A percentile compares a stretch with the other conserved stretches of the same genome.
These are phyloP conservation scores for Phylloporus arenicola DNA, from an alignment of 768 basidiomycete genomes.

Conservation along the genomic window DNA sequence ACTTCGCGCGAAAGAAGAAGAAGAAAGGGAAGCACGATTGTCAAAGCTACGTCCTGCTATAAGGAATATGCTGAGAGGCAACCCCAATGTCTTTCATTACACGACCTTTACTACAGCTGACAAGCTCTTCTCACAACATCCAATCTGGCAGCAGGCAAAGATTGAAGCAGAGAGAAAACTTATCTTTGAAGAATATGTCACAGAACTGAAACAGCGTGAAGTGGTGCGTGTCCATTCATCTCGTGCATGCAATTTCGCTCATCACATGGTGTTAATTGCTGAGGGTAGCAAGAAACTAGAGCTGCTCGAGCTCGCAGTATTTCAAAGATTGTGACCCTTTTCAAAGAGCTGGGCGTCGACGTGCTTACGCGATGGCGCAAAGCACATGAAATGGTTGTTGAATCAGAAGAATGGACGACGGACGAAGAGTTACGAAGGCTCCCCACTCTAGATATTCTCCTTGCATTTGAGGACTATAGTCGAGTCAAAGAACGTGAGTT, in stretches of 20 bases:
- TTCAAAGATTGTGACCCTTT: conserved; percentile 74
- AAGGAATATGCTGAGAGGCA: conserved; percentile 80
- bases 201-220: conserved; percentile 82
- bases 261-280: conserved; percentile 3
- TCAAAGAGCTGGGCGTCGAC: conserved; percentile 85
- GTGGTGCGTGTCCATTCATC: conserved; percentile 51
- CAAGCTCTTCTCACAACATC: conserved; percentile 77
- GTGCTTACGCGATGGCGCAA: conserved; percentile 91
- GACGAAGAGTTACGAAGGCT: conserved; percentile 77
- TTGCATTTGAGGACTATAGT: conserved; percentile 92
- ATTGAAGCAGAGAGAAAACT: conserved; percentile 80
- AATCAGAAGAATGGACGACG: conserved; percentile 71
- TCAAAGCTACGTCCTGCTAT: conserved; percentile 82
- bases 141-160: conserved; percentile 85
- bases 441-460: conserved; percentile 86
- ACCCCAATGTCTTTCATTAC: conserved; percentile 86
- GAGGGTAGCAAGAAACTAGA: conserved; percentile 66
- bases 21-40: conserved; percentile 79
- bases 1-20: conserved; percentile 75
- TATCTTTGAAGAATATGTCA: conserved; percentile 89
- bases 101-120: conserved; percentile 88
- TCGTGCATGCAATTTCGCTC: not conserved
- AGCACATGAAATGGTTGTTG: conserved; percentile 70
- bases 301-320: conserved; percentile 75
- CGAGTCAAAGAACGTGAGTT: conserved; percentile 86